Base-by-base conservation (phyloP, 306 rosid species). In the Potentilla sterilis region DNA sequence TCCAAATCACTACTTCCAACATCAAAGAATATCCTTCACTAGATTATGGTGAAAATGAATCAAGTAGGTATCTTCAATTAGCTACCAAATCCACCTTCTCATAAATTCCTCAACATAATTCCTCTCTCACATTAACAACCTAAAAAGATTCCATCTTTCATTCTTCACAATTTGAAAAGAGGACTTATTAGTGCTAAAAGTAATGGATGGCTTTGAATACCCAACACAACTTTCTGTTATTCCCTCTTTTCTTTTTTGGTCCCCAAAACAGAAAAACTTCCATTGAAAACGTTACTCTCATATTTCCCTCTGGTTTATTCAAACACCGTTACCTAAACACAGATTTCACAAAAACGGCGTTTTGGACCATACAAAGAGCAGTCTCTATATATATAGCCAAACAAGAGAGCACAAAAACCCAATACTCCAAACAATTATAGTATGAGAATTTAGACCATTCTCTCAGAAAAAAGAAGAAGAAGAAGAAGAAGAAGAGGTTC, bases 331-430 rank as follows among this genome's bases (percentile, higher is more conserved):
- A 63, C 7, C 13, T 9, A 65, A 65, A 65, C 11, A 65, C 69
- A 38, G 3, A 21, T 47, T 58, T 19, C 65, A 54, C 57, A 9
- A 10, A 10, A 46, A 86, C 86, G 83, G 77, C 77, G 76, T 65
- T 72, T 76, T 57, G 77, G 58, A 83, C 62, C 75, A 75, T 41
- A 77, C 78, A 75, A 22, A 79, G 79, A 78, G 13, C 73, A 54
- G 75, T 8, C 47, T 85, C 85, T 85, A 81, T 84, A 82, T 83
- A 83, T 83, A 83, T 77, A 80, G 81, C 87, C 75, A 75, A 79
- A 64, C 81, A 75, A 68, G 72, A 76, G 69, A 55, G 75, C 83
- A 61, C 46, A 72, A 49, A 41, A 51, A 35, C 55, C 49, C 54
- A 63, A 43, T 74, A 15, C 49, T 15, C 69, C 69, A 43, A 72